Percentiles rank a stretch among this genome's conserved stretches.
These are phyloP conservation scores for Chondrus crispus DNA, from an alignment of 23 red algal genomes.

Conservation along the genomic window DNA sequence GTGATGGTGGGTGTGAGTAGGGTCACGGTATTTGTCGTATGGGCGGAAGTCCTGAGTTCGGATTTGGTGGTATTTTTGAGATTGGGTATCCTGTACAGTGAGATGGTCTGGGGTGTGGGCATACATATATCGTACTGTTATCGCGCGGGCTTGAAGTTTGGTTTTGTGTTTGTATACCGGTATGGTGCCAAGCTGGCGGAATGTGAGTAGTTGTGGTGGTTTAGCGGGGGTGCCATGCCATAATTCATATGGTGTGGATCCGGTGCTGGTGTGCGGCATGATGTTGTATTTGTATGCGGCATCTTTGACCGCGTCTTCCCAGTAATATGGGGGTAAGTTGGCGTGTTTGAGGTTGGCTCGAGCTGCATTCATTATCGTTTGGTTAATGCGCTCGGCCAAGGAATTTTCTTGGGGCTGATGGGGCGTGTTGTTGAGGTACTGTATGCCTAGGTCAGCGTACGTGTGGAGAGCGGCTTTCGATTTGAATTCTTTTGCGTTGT, in stretches of 20 bases:
- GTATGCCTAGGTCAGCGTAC: background rate
- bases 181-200: background rate
- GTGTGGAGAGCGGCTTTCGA: background rate
- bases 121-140: background rate
- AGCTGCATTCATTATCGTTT: background rate
- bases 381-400: background rate
- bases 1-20: background rate
- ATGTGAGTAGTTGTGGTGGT: background rate
- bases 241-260: background rate
- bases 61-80: slow-evolving; percentile 14
- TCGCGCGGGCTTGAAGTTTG: background rate
- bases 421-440: background rate
- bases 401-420: background rate
- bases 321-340: background rate
- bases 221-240: background rate
- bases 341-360: background rate
- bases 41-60: background rate
- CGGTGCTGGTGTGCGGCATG: background rate
- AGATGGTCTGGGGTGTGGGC: background rate
- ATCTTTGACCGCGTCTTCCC: slow-evolving; percentile 9
- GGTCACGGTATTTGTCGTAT: background rate
- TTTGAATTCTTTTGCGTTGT: slow-evolving; percentile 20
- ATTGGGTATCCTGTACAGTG: background rate
- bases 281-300: slow-evolving; percentile 11
- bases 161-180: background rate